Evolutionary conservation across 495 filamentous ascomycete genomes (phyloP).

Genomic region (Tuber microsphaerosporum): DNA sequence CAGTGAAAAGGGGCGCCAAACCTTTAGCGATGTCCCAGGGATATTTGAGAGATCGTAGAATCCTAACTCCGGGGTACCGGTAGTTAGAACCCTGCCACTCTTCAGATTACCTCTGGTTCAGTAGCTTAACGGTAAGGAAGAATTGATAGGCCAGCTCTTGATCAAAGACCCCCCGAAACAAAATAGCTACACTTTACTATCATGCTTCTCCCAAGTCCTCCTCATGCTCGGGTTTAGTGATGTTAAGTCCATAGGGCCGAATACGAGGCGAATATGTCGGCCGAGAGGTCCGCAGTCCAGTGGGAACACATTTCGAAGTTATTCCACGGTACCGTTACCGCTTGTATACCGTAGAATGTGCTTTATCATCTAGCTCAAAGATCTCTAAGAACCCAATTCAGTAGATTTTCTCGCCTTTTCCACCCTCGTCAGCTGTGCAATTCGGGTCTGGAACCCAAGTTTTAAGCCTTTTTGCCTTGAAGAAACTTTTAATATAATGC

Average conservation of each 20-base stretch:
- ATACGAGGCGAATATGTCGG: background rate
- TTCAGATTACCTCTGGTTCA: background rate
- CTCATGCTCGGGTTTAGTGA: background rate
- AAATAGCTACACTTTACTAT: background rate
- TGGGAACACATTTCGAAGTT: background rate
- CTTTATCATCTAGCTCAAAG: too few relatives aligned
- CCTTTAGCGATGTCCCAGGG: background rate
- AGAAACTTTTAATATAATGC: too few relatives aligned
- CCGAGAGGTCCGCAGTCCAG: background rate
- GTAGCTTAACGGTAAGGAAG: background rate
- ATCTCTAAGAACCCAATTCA: too few relatives aligned
- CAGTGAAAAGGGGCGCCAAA: background rate
- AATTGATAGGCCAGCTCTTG: background rate
- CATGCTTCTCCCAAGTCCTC: background rate
- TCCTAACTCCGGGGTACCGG: background rate
- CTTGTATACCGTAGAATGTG: too few relatives aligned
- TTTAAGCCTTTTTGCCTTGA: too few relatives aligned
- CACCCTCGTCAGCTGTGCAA: too few relatives aligned
- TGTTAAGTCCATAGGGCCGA: background rate
- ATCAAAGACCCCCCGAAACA: background rate
- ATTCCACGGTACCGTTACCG: too few relatives aligned
- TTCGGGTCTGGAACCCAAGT: too few relatives aligned
- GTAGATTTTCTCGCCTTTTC: too few relatives aligned
- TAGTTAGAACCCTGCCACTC: background rate
- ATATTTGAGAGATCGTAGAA: background rate